A percentile compares a stretch with the other conserved stretches of the same genome.
These are phyloP conservation scores for Papiliotrema flavescens DNA, from an alignment of 1,284 basidiomycete species.

Conservation along the genomic window DNA sequence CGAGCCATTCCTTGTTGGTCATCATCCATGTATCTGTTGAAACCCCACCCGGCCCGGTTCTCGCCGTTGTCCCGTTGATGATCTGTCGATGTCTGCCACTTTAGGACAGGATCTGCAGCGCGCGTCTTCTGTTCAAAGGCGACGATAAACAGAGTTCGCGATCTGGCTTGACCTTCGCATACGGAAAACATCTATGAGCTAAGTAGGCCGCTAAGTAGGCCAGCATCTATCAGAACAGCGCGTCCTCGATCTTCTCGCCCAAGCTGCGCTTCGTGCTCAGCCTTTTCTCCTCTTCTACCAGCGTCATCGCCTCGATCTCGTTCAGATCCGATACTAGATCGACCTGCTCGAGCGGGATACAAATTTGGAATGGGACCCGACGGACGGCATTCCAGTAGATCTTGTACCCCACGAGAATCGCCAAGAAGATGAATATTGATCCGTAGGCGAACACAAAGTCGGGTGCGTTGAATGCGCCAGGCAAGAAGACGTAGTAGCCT, in stretches of 20 bases:
- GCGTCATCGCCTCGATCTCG: conserved; percentile 22
- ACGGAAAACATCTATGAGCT: no score
- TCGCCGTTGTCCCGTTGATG: no score
- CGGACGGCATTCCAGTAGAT: conserved; percentile 10
- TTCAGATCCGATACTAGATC: conserved; percentile 23
- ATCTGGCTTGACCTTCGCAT: no score
- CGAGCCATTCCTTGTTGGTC: no score
- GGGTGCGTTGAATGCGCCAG: conserved; percentile 17
- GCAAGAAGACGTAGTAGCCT: conserved; percentile 28
- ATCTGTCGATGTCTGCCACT: no score
- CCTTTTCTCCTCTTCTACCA: conserved; percentile 19
- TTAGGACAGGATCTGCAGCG: no score
- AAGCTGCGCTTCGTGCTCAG: not conserved
- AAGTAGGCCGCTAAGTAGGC: no score
- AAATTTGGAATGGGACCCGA: conserved; percentile 12
- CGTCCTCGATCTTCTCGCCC: not conserved
- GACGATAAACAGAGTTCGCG: no score
- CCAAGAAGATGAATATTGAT: conserved; percentile 33
- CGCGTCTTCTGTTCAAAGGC: no score
- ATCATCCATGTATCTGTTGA: no score
- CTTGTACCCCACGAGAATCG: conserved; percentile 32
- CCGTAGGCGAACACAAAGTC: conserved; percentile 34
- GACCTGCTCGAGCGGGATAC: conserved; percentile 14
- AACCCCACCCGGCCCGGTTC: no score
- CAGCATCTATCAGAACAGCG: not conserved